These are phyloP conservation scores for Aspergillus diversus DNA, from an alignment of 495 filamentous ascomycete genomes.

Conservation along the genomic window DNA sequence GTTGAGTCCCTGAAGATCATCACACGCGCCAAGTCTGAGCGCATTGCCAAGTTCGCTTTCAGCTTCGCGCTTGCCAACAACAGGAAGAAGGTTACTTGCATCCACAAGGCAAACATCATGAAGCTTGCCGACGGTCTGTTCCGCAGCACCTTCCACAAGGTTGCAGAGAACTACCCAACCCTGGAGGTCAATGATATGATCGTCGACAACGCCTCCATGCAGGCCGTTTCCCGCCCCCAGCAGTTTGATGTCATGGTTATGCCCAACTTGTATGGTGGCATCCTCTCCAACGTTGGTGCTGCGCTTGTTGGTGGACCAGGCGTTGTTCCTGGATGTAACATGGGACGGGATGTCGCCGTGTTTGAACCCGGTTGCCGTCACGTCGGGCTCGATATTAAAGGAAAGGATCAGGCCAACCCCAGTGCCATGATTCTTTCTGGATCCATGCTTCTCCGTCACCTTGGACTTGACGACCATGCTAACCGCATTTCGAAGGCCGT, in stretches of 20 bases:
- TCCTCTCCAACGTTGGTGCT: slow-evolving; percentile 97
- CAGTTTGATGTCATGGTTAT: slow-evolving; percentile 99
- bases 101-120: slow-evolving; percentile 99
- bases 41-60: slow-evolving; percentile 98
- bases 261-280: slow-evolving; percentile 99
- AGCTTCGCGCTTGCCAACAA: slow-evolving; percentile 97
- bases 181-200: slow-evolving; percentile 98
- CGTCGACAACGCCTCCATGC: slow-evolving; percentile 99
- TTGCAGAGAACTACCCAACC: slow-evolving; percentile 90
- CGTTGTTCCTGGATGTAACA: slow-evolving; percentile 98
- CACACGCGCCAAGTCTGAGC: slow-evolving; percentile 96
- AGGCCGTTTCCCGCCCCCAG: slow-evolving; percentile 92
- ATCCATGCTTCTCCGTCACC: slow-evolving; percentile 93
- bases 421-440: slow-evolving; percentile 93
- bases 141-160: slow-evolving; percentile 91
- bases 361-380: slow-evolving; percentile 99
- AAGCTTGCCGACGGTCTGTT: slow-evolving; percentile 98
- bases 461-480: slow-evolving; percentile 95
- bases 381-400: slow-evolving; percentile 98
- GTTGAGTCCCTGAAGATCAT: slow-evolving; percentile 99
- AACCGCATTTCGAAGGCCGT: slow-evolving; percentile 97
- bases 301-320: slow-evolving; percentile 98
- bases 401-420: slow-evolving; percentile 98
- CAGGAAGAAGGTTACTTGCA: slow-evolving; percentile 97
- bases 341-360: slow-evolving; percentile 96